Evolutionary conservation across 306 rosid species (phyloP).

Genomic region (Castanea mollissima): DNA sequence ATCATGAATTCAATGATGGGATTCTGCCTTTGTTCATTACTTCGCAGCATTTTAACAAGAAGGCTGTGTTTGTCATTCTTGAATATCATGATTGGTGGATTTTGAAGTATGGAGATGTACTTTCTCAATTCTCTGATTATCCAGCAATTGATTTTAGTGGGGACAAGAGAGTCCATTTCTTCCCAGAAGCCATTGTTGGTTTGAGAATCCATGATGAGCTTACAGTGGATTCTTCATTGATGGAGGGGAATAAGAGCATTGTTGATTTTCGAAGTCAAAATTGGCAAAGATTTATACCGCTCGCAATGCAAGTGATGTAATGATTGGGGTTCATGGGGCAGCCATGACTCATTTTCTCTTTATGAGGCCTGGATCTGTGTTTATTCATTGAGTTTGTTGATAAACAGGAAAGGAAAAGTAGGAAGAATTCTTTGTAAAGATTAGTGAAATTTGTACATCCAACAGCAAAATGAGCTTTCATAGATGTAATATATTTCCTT

Average conservation of each 20-base stretch:
- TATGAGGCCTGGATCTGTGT: conserved; percentile 64
- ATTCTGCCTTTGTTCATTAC: conserved; percentile 81
- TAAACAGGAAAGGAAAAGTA: not conserved
- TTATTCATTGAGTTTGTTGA: conserved; percentile 44
- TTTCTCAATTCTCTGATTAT: conserved; percentile 69
- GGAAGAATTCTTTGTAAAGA: not conserved
- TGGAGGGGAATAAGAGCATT: conserved; percentile 54
- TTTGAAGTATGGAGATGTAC: conserved; percentile 69
- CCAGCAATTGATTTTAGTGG: conserved; percentile 54
- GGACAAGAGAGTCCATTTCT: conserved; percentile 76
- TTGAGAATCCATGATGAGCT: conserved; percentile 84
- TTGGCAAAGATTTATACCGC: conserved; percentile 70
- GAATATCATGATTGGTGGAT: conserved; percentile 93
- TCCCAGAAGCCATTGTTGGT: conserved; percentile 78
- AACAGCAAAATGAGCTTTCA: not conserved
- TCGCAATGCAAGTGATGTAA: conserved; percentile 70
- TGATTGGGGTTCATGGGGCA: conserved; percentile 97
- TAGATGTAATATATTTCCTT: not conserved
- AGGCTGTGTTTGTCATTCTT: conserved; percentile 82
- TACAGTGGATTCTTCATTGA: conserved; percentile 57
- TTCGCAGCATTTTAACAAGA: conserved; percentile 71
- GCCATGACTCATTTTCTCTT: conserved; percentile 94
- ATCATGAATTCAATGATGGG: conserved; percentile 97
- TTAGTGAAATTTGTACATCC: not conserved
- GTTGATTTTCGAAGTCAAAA: conserved; percentile 76